Base-by-base conservation (phyloP, 78 protist species). In the Emiliania huxleyi region DNA sequence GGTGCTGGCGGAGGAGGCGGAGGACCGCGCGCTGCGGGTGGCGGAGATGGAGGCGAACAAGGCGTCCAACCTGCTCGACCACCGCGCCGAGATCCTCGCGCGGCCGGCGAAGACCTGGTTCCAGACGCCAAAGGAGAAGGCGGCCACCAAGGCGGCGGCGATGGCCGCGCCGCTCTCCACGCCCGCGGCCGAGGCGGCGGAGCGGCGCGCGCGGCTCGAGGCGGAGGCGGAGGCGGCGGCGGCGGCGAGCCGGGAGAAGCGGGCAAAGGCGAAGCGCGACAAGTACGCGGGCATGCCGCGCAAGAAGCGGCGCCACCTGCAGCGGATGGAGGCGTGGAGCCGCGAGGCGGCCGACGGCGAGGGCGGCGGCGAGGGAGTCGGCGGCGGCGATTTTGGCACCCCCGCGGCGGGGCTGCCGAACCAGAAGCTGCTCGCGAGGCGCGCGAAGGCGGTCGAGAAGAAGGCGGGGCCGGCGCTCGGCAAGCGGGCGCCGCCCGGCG, bases 21-120 rank as follows among this genome's bases (percentile, higher is more conserved):
- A 42, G 38, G 89, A 81, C 33, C 42, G 44, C 56, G 56, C 0
- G 38, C 0, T 81, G 40, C 89, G 89, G 38, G 25, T 44, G 29
- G 89, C 89, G 38, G 56, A 81, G 89, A 81, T 81, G 89, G 89
- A 81, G 38, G 89, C 52, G 42, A 44, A 18, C 56, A 43, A 79
- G 87, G 89, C 89, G 15, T 11, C 21, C 12, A 81, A 81, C 56
- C 35, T 81, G 38, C 6, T 81, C 19, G 18, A 25, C 21, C 37
- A 81, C 55, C n/a, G 38, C 55, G 89, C 2, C 19, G 89, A 81
- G 89, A 81, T 81, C 55, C 1, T 3, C 22, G 0, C 56, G 37
- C 89, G 89, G 26, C 89, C 89, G 48, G 56, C 56, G 21, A 2
- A 42, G 15, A 29, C 89, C 25, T 81, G 89, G 89, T 81, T 81